phyloP scores from a whole-genome alignment of 805 yeast species.

The Metschnikowia cubensis region DNA sequence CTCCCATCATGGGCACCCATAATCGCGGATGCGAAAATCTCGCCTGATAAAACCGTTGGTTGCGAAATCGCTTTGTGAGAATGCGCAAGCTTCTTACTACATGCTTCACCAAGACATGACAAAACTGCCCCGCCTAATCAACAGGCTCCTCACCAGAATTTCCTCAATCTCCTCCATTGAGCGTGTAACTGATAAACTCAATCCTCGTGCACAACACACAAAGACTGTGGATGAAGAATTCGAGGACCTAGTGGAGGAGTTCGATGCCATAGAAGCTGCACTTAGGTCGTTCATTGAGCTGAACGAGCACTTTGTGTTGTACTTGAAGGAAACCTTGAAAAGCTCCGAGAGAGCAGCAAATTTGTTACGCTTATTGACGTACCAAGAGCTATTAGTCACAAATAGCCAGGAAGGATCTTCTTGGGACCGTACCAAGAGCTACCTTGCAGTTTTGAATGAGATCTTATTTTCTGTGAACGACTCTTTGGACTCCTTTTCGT shows the following conservation, averaged over 20 bases:
- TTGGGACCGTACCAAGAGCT: constrained; percentile 22
- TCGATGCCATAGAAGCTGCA: constrained; percentile 16
- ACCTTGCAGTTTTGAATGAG: constrained; percentile 16
- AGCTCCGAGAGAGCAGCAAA: constrained; percentile 21
- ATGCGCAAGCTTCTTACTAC: not conserved
- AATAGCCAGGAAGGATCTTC: constrained; percentile 6
- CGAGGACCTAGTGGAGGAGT: constrained; percentile 22
- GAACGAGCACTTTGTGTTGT: constrained; percentile 6
- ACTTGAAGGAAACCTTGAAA: constrained; percentile 14
- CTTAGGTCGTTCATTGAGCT: constrained; percentile 9
- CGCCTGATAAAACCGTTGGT: not conserved
- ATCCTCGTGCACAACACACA: constrained; percentile 1
- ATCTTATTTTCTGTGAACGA: constrained; percentile 12
- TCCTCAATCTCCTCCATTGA: constrained; percentile 2
- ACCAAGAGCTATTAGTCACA: not conserved
- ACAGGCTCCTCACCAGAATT: not conserved
- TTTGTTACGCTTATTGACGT: constrained; percentile 19
- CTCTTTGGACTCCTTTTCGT: constrained; percentile 7
- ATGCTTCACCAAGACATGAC: not conserved
- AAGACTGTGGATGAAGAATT: constrained; percentile 37
- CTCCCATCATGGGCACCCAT: constrained; percentile 61
- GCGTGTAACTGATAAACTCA: constrained; percentile 1
- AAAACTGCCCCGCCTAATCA: not conserved
- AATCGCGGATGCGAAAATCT: constrained; percentile 4
- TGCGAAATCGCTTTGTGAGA: constrained; percentile 3